Conservation (phyloP, 805 yeast genomes). For the Saturnispora mendoncae region DNA sequence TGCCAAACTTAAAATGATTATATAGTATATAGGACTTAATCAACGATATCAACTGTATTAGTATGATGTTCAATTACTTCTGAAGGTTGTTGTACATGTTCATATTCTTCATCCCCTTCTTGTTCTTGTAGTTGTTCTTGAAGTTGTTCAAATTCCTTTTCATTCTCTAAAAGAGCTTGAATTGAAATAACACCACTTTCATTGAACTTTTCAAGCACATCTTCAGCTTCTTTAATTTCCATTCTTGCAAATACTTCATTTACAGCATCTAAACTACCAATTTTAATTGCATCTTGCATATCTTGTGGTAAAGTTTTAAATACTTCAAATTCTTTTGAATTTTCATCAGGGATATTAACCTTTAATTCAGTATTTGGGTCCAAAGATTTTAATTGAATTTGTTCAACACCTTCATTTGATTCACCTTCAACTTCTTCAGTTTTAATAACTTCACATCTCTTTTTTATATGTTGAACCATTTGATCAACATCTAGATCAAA, state of each 20-base stretch:
- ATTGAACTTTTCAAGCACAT: slow-evolving; percentile 61
- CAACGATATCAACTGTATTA: slow-evolving; percentile 11
- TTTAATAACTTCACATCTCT: slow-evolving; percentile 61
- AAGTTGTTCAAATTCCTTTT: slow-evolving; percentile 51
- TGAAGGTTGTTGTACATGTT: slow-evolving; percentile 3
- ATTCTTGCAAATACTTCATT: slow-evolving; percentile 72
- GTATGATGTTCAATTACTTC: slow-evolving; percentile 5
- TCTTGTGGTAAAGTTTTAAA: slow-evolving; percentile 49
- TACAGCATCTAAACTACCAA: slow-evolving; percentile 65
- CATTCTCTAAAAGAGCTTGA: slow-evolving; percentile 66
- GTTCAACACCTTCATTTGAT: slow-evolving; percentile 55
- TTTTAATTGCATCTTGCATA: slow-evolving; percentile 69
- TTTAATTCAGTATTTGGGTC: slow-evolving; percentile 74
- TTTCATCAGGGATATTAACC: slow-evolving; percentile 60
- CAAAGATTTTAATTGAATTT: slow-evolving; percentile 79
- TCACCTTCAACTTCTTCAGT: slow-evolving; percentile 40
- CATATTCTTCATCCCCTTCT: slow-evolving; percentile 4
- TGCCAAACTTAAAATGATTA: slow-evolving; percentile 57
- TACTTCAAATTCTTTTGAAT: slow-evolving; percentile 40
- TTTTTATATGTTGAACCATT: slow-evolving; percentile 67
- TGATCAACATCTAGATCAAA: slow-evolving; percentile 64
- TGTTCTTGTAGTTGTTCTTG: slow-evolving; percentile 31
- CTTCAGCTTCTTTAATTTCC: slow-evolving; percentile 73
- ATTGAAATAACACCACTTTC: slow-evolving; percentile 79
- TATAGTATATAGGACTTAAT: slow-evolving; percentile 4